A percentile compares a stretch with the other conserved stretches of the same genome.
Conservation (phyloP, 495 filamentous ascomycete genomes). For the Trichoderma erinaceum region DNA sequence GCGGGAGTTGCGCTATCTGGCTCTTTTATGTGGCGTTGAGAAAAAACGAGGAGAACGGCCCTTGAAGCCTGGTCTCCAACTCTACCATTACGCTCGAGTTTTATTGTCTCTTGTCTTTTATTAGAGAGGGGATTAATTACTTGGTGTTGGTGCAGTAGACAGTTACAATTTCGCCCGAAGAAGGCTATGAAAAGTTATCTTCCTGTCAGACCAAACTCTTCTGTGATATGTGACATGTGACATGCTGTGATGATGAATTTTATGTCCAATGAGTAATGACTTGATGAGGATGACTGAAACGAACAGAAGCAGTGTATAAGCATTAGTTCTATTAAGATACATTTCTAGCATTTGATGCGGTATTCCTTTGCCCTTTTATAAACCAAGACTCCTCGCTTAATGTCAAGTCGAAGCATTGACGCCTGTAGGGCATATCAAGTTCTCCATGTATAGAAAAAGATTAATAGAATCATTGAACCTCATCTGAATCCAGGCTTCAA, state of each 20-base stretch:
- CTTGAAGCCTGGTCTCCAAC: conserved; percentile 58
- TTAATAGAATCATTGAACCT: neutral
- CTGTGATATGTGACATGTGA: conserved; percentile 1
- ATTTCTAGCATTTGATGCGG: neutral
- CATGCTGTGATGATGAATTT: neutral
- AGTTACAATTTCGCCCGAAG: conserved; percentile 17
- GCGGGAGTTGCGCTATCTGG: conserved; percentile 24
- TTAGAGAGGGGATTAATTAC: neutral
- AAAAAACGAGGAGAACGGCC: conserved; percentile 64
- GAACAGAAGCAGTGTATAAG: neutral
- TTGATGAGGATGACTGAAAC: neutral
- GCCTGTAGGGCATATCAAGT: neutral
- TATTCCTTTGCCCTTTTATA: neutral
- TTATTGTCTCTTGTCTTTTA: neutral
- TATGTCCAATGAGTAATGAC: neutral
- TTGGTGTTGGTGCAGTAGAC: conserved; percentile 12
- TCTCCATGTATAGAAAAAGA: neutral
- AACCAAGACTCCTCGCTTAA: conserved; percentile 7
- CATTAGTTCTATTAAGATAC: neutral
- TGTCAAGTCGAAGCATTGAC: neutral
- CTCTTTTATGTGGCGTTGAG: conserved; percentile 51
- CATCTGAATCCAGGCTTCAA: conserved; percentile 27
- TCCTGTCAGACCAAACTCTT: neutral
- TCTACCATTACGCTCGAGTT: conserved; percentile 11
- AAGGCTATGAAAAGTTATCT: conserved; percentile 17